A percentile compares a stretch with the other conserved stretches of the same genome.
phyloP scores from a whole-genome alignment of 2,329 filamentous ascomycete genomes.

The Xylariaceae sp. region DNA sequence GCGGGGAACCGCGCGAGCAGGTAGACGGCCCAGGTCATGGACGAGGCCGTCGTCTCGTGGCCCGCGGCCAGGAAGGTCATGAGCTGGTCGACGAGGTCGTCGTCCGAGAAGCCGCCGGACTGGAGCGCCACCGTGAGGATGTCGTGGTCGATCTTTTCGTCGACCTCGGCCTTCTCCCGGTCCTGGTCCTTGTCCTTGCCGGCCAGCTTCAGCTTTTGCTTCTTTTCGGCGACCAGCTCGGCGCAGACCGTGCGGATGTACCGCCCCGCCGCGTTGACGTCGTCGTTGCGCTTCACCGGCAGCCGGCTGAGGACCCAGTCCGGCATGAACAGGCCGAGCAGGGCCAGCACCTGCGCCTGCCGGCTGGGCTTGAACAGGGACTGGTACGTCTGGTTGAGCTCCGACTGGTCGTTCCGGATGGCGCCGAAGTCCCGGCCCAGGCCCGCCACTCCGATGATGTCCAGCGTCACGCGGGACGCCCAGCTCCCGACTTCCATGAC shows the following conservation, averaged over 20 bases:
- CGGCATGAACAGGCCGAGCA: constrained; percentile 57
- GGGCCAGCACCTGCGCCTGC: constrained; percentile 45
- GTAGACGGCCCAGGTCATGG: constrained; percentile 34
- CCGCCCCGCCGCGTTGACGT: constrained; percentile 46
- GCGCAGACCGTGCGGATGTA: constrained; percentile 59
- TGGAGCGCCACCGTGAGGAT: constrained; percentile 31
- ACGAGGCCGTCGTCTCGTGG: constrained; percentile 36
- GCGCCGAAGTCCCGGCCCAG: constrained; percentile 65
- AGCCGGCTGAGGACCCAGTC: constrained; percentile 52
- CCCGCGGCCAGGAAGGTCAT: constrained; percentile 37
- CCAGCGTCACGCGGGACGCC: constrained; percentile 61
- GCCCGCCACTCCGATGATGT: constrained; percentile 68
- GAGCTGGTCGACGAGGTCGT: constrained; percentile 31
- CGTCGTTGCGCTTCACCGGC: constrained; percentile 64
- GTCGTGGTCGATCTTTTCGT: constrained; percentile 29
- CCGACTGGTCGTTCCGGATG: constrained; percentile 51
- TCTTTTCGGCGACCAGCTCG: constrained; percentile 64
- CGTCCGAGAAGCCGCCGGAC: constrained; percentile 30
- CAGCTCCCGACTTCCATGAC: constrained; percentile 53
- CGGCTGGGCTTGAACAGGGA: constrained; percentile 45
- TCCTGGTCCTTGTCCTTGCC: no score
- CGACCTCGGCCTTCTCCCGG: no score
- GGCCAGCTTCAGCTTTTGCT: constrained; percentile 39
- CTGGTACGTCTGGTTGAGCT: constrained; percentile 51
- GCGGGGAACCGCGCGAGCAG: constrained; percentile 27